phyloP scores from a whole-genome alignment of 768 basidiomycete genomes.

The Rhizopogon sp. region DNA sequence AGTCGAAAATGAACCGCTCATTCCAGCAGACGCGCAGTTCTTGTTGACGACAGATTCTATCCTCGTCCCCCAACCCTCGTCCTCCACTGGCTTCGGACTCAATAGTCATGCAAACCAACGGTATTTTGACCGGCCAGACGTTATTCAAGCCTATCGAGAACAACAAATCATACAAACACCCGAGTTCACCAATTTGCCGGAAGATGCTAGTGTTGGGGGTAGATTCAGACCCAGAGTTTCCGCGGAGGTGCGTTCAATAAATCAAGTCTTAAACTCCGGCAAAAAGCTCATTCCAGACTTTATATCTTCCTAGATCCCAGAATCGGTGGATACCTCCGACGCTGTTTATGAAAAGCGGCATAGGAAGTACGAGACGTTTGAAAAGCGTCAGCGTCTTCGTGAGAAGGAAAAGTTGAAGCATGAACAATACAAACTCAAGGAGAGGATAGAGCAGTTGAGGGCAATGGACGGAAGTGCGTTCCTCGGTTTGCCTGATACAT shows the following conservation, averaged over 20 bases:
- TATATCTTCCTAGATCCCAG: slow-evolving; percentile 26
- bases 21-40: slow-evolving; percentile 62
- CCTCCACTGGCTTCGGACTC: slow-evolving; percentile 35
- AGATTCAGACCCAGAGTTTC: slow-evolving; percentile 65
- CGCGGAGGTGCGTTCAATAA: slow-evolving; percentile 57
- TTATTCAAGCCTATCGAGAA: slow-evolving; percentile 63
- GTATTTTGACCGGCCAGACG: slow-evolving; percentile 76
- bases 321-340: slow-evolving; percentile 68
- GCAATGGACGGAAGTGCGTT: slow-evolving; percentile 71
- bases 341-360: slow-evolving; percentile 78
- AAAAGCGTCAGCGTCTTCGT: slow-evolving; percentile 77
- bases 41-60: slow-evolving; percentile 69
- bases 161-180: slow-evolving; percentile 78
- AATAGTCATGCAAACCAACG: slow-evolving; percentile 61
- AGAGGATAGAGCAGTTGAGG: slow-evolving; percentile 79
- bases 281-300: slow-evolving; percentile 1
- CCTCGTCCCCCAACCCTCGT: slow-evolving; percentile 37
- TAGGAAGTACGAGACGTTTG: slow-evolving; percentile 80
- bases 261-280: neutral
- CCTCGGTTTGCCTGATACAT: slow-evolving; percentile 52
- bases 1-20: slow-evolving; percentile 72
- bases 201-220: slow-evolving; percentile 53
- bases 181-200: slow-evolving; percentile 47
- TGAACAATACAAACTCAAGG: slow-evolving; percentile 88
- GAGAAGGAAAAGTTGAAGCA: slow-evolving; percentile 92